Percentiles rank a stretch among this genome's conserved stretches.
phyloP scores from a whole-genome alignment of 129 eudicot species.

The Helichrysum umbraculigerum region DNA sequence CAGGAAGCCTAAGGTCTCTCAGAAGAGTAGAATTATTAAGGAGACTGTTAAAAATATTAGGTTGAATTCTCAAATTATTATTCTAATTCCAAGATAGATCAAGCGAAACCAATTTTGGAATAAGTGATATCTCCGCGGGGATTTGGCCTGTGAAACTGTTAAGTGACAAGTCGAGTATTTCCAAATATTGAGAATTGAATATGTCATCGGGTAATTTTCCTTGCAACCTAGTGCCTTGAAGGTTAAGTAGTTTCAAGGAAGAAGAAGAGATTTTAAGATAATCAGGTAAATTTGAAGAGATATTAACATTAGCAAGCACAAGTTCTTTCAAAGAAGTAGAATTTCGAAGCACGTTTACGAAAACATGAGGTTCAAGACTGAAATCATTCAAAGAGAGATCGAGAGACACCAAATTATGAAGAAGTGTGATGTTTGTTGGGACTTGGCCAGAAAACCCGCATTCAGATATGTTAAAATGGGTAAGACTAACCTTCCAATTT shows the following conservation, averaged over 20 bases:
- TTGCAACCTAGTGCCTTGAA: conserved; percentile 3
- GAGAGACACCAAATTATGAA: conserved; percentile 15
- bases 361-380: not conserved
- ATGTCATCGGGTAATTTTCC: conserved; percentile 23
- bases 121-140: not conserved
- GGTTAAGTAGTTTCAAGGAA: not conserved
- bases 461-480: conserved; percentile 21
- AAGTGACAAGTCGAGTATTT: not conserved
- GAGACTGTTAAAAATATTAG: not conserved
- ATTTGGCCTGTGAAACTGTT: not conserved
- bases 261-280: conserved; percentile 7
- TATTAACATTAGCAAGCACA: not conserved
- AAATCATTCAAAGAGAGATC: conserved; percentile 1
- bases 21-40: conserved; percentile 17
- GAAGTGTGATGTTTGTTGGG: not conserved
- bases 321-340: not conserved
- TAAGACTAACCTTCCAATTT: conserved; percentile 22
- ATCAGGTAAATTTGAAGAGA: not conserved
- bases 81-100: conserved; percentile 15
- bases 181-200: not conserved
- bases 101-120: not conserved
- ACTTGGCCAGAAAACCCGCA: not conserved
- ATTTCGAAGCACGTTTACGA: not conserved
- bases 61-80: not conserved
- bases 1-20: not conserved